Conservation (phyloP, 176 grass and related monocot genomes). For the Aegilops longissima region DNA sequence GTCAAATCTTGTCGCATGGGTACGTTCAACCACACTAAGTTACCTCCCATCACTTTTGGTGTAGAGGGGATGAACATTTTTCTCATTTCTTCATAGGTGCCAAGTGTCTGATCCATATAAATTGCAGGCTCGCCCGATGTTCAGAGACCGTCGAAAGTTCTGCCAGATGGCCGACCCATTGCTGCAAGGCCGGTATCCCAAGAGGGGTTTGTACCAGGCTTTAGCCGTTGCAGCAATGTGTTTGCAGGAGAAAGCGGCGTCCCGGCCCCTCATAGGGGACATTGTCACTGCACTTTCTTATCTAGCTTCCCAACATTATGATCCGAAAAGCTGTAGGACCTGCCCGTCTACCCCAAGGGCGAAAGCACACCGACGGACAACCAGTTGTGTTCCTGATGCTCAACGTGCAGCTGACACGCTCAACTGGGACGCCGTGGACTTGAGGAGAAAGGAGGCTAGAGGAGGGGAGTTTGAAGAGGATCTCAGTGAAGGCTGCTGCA, state of each 20-base stretch:
- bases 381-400: slow-evolving; percentile 48
- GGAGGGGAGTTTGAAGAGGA: slow-evolving; percentile 44
- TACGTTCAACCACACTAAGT: slow-evolving; percentile 35
- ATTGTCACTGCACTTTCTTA: slow-evolving; percentile 93
- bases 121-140: slow-evolving; percentile 85
- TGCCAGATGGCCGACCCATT: slow-evolving; percentile 80
- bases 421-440: slow-evolving; percentile 58
- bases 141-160: slow-evolving; percentile 92
- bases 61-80: not conserved
- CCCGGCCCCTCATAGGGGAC: slow-evolving; percentile 88
- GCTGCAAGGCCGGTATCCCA: slow-evolving; percentile 64
- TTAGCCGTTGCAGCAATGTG: slow-evolving; percentile 97
- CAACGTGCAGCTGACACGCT: slow-evolving; percentile 45
- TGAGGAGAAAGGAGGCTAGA: slow-evolving; percentile 52
- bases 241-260: slow-evolving; percentile 82
- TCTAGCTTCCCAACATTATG: slow-evolving; percentile 74
- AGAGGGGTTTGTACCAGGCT: slow-evolving; percentile 90
- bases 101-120: slow-evolving; percentile 26
- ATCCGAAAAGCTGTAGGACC: slow-evolving; percentile 60
- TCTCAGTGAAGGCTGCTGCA: slow-evolving; percentile 40
- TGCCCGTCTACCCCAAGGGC: slow-evolving; percentile 64
- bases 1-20: slow-evolving; percentile 95
- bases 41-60: not conserved
- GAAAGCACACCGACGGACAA: slow-evolving; percentile 55
- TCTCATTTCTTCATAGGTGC: slow-evolving; percentile 17